phyloP scores from a whole-genome alignment of 495 filamentous ascomycete species.

The Podospora anserina region DNA sequence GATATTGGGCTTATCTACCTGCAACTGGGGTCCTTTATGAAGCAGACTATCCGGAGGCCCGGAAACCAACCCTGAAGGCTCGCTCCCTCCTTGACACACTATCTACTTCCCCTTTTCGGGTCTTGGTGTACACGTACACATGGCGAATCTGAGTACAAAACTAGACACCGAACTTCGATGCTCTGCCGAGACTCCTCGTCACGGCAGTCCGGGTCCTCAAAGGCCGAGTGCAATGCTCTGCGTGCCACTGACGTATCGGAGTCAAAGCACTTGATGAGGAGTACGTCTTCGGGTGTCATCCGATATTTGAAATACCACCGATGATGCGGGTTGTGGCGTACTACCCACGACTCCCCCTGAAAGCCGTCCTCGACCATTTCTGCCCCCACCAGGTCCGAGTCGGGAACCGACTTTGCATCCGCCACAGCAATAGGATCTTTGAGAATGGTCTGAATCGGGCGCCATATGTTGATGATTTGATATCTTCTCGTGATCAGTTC shows the following conservation, averaged over 20 bases:
- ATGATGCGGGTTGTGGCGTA: slow-evolving; percentile 55
- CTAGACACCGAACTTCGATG: slow-evolving; percentile 59
- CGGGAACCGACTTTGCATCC: slow-evolving; percentile 54
- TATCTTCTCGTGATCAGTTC: slow-evolving; percentile 55
- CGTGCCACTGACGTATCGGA: slow-evolving; percentile 58
- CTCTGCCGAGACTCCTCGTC: slow-evolving; percentile 52
- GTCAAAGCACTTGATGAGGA: slow-evolving; percentile 68
- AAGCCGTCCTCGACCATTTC: slow-evolving; percentile 66
- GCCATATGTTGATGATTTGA: slow-evolving; percentile 74
- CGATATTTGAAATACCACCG: slow-evolving; percentile 73
- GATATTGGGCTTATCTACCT: background rate
- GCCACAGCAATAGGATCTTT: slow-evolving; percentile 62
- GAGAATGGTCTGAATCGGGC: slow-evolving; percentile 59
- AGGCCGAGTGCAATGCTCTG: slow-evolving; percentile 60
- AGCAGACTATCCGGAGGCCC: background rate
- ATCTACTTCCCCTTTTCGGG: background rate
- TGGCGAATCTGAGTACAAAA: slow-evolving; percentile 32
- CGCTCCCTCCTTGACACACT: background rate
- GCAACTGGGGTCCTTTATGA: slow-evolving; percentile 4
- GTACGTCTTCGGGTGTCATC: slow-evolving; percentile 54
- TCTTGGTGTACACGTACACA: background rate
- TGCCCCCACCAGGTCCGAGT: slow-evolving; percentile 63
- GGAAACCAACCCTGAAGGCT: slow-evolving; percentile 5
- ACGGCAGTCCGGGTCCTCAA: slow-evolving; percentile 50
- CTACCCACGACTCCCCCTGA: slow-evolving; percentile 68